Evolutionary conservation across 306 rosid species (phyloP), one percentile per base, ranked within the genome.

Genomic region (Myrica gale): DNA sequence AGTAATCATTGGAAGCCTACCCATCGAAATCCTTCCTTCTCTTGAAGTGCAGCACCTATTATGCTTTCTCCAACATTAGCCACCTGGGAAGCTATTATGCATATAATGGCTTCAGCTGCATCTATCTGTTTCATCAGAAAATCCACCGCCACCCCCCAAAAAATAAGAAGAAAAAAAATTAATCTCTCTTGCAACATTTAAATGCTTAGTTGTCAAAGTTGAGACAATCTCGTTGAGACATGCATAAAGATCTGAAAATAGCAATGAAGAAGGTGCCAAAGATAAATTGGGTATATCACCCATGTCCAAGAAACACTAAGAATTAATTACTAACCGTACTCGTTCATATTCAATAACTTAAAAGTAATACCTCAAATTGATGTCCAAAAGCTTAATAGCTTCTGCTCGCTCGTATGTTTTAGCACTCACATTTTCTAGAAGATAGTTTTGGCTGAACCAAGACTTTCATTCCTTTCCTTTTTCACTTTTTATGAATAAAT

Each of bases 61-160:
- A 96, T 71, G 88, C 99, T 96, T 84, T 96, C 98, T 6, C 99
- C 98, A 77, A 96, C 79, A 85, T 96, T 96, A 74, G 98, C 99
- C 81, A 96, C 81, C 84, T 96, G 99, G 46, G 99, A 81, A 73
- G 99, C 98, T 81, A 96, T n/a, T 45, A 92, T 77, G 43, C 99
- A 96, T 79, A 96, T 87, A 72, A 87, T 56, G 21, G 90, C 93
- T 83, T 87, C 98, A 79, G 86, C 79, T 60, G 78, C 74, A 74
- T 78, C 72, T 62, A 92, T 75, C 99, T 92, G 93, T 78, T 87
- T 21, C 46, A 72, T 72, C 16, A 62, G 71, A 51, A 79, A 26
- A 37, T 20, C 41, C 43, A 61, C 39, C 71, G 47, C 81, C 26
- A 32, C 37, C 39, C 10, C 15, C 9, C 13, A 46, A 53, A 79